Evolutionary conservation across 352 stramenopile species (phyloP).

Genomic region (Globisporangium orthogonon): DNA sequence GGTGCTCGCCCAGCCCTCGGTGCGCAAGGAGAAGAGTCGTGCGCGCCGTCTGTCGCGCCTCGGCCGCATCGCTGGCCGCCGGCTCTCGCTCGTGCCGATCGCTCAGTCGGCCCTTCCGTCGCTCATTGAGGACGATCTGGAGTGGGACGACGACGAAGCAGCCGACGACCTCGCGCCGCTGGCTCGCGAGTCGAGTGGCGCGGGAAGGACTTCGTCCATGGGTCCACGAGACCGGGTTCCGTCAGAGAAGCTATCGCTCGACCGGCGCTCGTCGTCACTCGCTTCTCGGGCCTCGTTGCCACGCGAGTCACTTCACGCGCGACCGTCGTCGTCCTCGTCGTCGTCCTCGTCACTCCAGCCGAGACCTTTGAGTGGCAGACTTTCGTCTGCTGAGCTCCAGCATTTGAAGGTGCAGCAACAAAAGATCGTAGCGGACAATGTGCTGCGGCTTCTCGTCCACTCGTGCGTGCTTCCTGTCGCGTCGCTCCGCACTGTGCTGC

Average conservation of each 20-base stretch:
- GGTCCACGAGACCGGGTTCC: background rate
- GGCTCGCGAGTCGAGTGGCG: background rate
- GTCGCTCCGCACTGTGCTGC: slow-evolving; percentile 24
- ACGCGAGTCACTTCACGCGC: background rate
- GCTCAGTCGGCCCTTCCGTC: slow-evolving; percentile 19
- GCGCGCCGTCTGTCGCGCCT: slow-evolving; percentile 56
- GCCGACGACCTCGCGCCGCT: slow-evolving; percentile 17
- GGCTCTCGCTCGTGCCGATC: slow-evolving; percentile 42
- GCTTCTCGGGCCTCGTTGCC: background rate
- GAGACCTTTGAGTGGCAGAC: background rate
- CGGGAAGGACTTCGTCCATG: background rate
- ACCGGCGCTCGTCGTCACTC: slow-evolving; percentile 3
- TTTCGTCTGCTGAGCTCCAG: slow-evolving; percentile 1
- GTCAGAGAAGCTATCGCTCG: background rate
- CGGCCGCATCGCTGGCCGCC: slow-evolving; percentile 36
- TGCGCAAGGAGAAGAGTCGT: slow-evolving; percentile 51
- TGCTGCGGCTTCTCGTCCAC: slow-evolving; percentile 36
- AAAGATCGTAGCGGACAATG: slow-evolving; percentile 23
- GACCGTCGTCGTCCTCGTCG: background rate
- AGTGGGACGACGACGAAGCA: slow-evolving; percentile 45
- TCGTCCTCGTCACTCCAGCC: background rate
- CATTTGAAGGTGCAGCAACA: slow-evolving; percentile 15
- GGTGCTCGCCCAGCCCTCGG: slow-evolving; percentile 51
- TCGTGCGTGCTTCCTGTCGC: slow-evolving; percentile 30
- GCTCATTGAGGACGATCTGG: slow-evolving; percentile 35